Percentiles rank a stretch among this genome's conserved stretches.
Evolutionary conservation across 192 early-diverging fungal species (phyloP).

Genomic region (Gaertneriomyces semiglobifer): DNA sequence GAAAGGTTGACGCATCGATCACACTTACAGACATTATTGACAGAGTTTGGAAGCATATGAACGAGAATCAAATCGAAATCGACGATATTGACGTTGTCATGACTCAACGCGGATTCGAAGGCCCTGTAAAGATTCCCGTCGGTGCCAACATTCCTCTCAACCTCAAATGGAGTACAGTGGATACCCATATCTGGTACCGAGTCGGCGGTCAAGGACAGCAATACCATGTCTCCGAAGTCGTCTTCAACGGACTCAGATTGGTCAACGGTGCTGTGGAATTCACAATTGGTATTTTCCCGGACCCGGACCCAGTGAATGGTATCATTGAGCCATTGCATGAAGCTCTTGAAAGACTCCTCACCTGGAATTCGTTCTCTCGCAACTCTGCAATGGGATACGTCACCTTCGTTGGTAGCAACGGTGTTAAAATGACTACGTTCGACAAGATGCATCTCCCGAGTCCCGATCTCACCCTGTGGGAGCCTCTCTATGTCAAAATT

Average conservation of each 20-base stretch:
- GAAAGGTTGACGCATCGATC: conserved; percentile 13
- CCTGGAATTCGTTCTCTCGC: conserved; percentile 16
- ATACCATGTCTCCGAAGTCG: conserved; percentile 14
- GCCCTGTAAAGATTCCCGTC: conserved; percentile 8
- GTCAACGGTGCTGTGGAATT: background rate
- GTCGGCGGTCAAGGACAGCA: background rate
- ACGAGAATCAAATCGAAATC: conserved; percentile 12
- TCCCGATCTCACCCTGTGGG: conserved; percentile 24
- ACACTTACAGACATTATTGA: conserved; percentile 1
- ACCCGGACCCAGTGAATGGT: conserved; percentile 11
- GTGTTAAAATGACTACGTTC: conserved; percentile 2
- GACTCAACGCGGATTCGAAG: background rate
- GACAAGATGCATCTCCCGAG: conserved; percentile 10
- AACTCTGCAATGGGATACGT: conserved; percentile 14
- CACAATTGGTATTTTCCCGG: conserved; percentile 11
- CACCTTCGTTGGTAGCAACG: conserved; percentile 7
- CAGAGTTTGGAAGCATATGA: conserved; percentile 1
- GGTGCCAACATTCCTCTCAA: conserved; percentile 19
- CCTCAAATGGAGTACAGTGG: conserved; percentile 6
- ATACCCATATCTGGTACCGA: conserved; percentile 8
- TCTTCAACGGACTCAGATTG: background rate
- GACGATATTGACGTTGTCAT: conserved; percentile 16
- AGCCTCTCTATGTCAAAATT: conserved; percentile 11
- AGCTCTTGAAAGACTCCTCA: conserved; percentile 8
- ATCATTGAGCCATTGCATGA: conserved; percentile 27